Evolutionary conservation across 805 yeast species (phyloP), one percentile per base, ranked within the genome.

Genomic region (Lachancea mirantina): DNA sequence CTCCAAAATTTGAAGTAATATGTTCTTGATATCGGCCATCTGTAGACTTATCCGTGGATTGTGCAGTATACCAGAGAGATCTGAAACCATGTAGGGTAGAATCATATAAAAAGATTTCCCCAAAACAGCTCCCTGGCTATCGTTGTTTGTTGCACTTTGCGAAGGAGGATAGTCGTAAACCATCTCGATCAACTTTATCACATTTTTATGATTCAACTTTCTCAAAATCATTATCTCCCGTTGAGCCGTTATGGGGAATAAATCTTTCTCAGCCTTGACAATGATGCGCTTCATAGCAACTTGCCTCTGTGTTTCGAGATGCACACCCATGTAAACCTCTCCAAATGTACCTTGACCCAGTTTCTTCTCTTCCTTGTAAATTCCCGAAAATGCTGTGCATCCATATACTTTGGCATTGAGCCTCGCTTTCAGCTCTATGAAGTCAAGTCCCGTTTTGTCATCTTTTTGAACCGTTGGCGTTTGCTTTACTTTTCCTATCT

Each of bases 241-340:
- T 58, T 88, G 74, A 2, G 97, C 96, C 0, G 98, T 92, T 17
- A 92, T 78, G 2, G 98, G 97, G 52, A 89, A 87, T 21, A 84
- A 81, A 32, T 65, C 65, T 21, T 52, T 50, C 23, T 57, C 57
- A 9, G 60, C 57, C 37, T 56, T 59, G 16, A 83, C 70, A n/a
- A 87, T 63, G 29, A 92, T 72, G 52, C 79, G 83, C 58, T 92
- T 92, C 46, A 94, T 65, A 1, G 99, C 99, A 13, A 89, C 96
- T 10, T 70, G 64, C n/a, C 68, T 57, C 21, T 61, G 64, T 23
- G 72, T 67, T 30, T 66, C 59, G 28, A 53, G 40, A 40, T 64
- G 68, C 8, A 52, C 60, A 4, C 95, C 97, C 49, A 81, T 83
- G 48, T 78, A 78, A 3, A 89, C 98, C 32, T 85, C 84, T 17